These are phyloP conservation scores for Groenewaldozyma tartarivorans DNA, from an alignment of 805 yeast species.

Conservation along the genomic window DNA sequence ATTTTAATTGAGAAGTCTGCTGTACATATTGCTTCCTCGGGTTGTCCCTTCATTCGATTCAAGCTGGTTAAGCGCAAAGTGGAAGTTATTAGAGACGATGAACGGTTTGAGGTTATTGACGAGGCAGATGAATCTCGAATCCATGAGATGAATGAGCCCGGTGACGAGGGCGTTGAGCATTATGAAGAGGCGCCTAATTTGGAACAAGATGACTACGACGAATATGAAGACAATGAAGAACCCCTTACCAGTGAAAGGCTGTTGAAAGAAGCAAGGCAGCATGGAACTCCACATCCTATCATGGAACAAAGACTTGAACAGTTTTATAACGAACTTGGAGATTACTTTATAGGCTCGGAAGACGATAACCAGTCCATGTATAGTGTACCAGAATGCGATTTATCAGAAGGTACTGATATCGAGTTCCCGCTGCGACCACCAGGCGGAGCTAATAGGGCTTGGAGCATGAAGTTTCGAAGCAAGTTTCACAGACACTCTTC, in stretches of 20 bases:
- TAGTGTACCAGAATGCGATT: neutral
- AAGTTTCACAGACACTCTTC: neutral
- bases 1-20: neutral
- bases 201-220: neutral
- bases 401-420: neutral
- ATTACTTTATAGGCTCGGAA: too few species aligned
- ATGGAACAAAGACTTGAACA: neutral
- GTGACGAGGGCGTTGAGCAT: too few species aligned
- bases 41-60: slow-evolving; percentile 2
- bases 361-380: too few species aligned
- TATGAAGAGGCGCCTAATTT: too few species aligned
- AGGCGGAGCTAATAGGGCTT: neutral
- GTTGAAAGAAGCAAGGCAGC: neutral
- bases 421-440: neutral
- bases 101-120: neutral
- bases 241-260: neutral
- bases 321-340: neutral
- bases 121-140: neutral
- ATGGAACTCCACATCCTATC: neutral
- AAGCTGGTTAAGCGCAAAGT: neutral
- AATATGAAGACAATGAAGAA: neutral
- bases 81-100: neutral
- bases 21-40: slow-evolving; percentile 1
- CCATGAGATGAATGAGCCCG: too few species aligned
- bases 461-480: neutral